Conservation (phyloP, 2,329 filamentous ascomycete species). For the Ophiobolus disseminans region DNA sequence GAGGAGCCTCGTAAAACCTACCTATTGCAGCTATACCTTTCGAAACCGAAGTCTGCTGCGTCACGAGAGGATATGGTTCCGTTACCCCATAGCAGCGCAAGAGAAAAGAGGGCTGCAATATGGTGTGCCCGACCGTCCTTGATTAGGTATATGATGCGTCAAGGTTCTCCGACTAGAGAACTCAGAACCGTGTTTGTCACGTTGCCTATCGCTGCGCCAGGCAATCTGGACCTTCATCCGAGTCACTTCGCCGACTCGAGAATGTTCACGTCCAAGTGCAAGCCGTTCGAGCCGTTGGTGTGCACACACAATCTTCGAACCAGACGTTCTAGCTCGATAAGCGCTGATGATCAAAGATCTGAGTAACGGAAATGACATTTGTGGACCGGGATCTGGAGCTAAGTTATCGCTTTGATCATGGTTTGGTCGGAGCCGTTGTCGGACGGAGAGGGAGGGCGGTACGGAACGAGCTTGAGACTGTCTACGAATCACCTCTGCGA, state of each 20-base stretch:
- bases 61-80: too few relatives aligned
- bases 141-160: too few relatives aligned
- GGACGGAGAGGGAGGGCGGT: constrained; percentile 35
- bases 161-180: too few relatives aligned
- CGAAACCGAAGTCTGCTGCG: too few relatives aligned
- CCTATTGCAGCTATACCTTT: too few relatives aligned
- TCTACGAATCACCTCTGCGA: constrained; percentile 35
- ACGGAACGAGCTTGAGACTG: constrained; percentile 32
- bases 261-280: too few relatives aligned
- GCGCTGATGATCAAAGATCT: constrained; percentile 17
- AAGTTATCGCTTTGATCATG: constrained; percentile 9
- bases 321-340: constrained; percentile 17
- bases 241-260: too few relatives aligned
- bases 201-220: not conserved
- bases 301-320: constrained; percentile 1
- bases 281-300: too few relatives aligned
- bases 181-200: not conserved
- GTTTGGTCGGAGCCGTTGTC: constrained; percentile 25
- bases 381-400: not conserved
- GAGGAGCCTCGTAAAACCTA: not conserved
- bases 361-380: constrained; percentile 15
- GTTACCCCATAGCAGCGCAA: too few relatives aligned
- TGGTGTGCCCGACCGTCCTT: too few relatives aligned
- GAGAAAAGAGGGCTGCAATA: too few relatives aligned
- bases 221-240: not conserved